Percentiles rank a stretch among this genome's conserved stretches.
These are phyloP conservation scores for Aquilaria yunnanensis DNA, from an alignment of 345 rosid genomes.

Conservation along the genomic window DNA sequence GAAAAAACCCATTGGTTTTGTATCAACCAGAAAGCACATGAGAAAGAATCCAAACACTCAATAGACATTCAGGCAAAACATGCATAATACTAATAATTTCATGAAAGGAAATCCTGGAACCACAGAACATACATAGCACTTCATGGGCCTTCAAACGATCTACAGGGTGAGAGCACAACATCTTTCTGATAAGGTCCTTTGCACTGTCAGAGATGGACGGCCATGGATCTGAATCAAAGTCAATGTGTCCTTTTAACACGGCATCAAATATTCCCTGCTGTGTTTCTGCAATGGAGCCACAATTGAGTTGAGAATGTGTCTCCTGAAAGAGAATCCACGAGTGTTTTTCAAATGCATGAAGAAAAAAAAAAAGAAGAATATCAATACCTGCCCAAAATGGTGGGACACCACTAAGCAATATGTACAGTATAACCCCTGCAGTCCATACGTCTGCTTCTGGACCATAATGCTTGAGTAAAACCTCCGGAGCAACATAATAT, in stretches of 20 bases:
- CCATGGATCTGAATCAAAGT: conserved; percentile 96
- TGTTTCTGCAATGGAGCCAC: conserved; percentile 44
- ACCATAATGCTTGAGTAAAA: conserved; percentile 84
- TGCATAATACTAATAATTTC: no score
- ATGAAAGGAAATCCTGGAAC: neutral
- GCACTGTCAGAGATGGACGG: conserved; percentile 88
- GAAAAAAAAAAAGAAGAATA: no score
- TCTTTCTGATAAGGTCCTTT: conserved; percentile 75
- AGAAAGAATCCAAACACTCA: no score
- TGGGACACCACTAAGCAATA: conserved; percentile 95
- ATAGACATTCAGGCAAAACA: no score
- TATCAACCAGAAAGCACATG: no score
- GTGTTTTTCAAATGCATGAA: no score
- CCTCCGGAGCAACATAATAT: conserved; percentile 97
- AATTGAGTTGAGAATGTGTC: no score
- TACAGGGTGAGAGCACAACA: conserved; percentile 74
- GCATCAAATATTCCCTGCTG: conserved; percentile 99
- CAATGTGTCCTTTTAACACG: conserved; percentile 85
- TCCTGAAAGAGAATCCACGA: no score
- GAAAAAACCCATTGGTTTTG: neutral
- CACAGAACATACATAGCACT: conserved; percentile 72
- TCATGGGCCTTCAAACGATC: conserved; percentile 91
- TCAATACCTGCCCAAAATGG: conserved; percentile 97
- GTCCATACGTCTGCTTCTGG: conserved; percentile 99
- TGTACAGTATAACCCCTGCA: conserved; percentile 91